Percentiles rank a stretch among this genome's conserved stretches.
Conservation (phyloP, 2,329 filamentous ascomycete genomes). For the Epichloe scottii region DNA sequence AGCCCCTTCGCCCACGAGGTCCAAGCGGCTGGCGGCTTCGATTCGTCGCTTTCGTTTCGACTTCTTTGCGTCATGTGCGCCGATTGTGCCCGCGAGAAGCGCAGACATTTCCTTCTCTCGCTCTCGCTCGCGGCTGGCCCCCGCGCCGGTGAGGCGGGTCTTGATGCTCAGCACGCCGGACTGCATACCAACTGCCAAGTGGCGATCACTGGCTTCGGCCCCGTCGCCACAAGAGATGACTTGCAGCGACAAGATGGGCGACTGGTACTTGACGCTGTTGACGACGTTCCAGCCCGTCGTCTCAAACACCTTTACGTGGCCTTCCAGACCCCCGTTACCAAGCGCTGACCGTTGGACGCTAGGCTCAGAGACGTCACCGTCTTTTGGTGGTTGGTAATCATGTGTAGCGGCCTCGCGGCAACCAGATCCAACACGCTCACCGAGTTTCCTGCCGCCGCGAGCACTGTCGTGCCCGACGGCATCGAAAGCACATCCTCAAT, state of each 20-base stretch:
- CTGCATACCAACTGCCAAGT: constrained; percentile 89
- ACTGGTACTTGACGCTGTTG: constrained; percentile 85
- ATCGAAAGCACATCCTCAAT: constrained; percentile 83
- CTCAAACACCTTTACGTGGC: constrained; percentile 95
- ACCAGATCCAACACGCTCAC: constrained; percentile 89
- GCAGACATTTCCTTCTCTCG: constrained; percentile 77
- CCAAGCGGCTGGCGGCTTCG: constrained; percentile 42
- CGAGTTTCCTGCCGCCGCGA: constrained; percentile 73
- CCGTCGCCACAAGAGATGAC: constrained; percentile 43
- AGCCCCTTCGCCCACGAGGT: constrained; percentile 71
- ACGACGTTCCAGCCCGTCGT: constrained; percentile 92
- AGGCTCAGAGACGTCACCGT: constrained; percentile 81
- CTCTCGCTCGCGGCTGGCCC: constrained; percentile 64
- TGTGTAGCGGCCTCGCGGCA: constrained; percentile 72
- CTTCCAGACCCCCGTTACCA: constrained; percentile 87
- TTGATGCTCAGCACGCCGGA: constrained; percentile 84
- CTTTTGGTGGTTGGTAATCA: constrained; percentile 94
- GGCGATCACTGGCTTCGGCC: constrained; percentile 60
- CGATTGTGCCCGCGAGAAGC: constrained; percentile 63
- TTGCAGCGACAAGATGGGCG: constrained; percentile 73
- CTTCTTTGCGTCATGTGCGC: constrained; percentile 60
- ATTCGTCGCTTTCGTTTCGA: constrained; percentile 52
- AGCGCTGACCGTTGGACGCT: constrained; percentile 65
- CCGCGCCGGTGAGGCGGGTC: constrained; percentile 73
- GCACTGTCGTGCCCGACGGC: constrained; percentile 71